Evolutionary conservation across 257 asterid species (phyloP).

Genomic region (Echium plantagineum): DNA sequence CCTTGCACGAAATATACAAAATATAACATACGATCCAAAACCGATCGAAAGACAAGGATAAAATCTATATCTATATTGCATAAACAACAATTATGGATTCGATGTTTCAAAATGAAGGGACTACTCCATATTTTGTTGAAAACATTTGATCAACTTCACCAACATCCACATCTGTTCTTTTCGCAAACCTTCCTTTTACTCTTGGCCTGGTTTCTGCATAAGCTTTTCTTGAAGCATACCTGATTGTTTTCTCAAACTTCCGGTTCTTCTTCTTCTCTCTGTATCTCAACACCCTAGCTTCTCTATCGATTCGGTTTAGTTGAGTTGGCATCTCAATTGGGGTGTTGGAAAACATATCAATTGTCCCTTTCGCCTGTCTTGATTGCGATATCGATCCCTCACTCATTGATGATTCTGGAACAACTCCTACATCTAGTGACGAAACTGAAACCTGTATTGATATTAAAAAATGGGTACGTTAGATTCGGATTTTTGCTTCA

Average conservation of each 20-base stretch:
- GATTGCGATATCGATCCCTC: conserved; percentile 36
- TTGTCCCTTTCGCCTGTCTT: conserved; percentile 48
- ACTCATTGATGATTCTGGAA: conserved; percentile 47
- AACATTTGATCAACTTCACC: conserved; percentile 54
- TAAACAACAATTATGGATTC: neutral
- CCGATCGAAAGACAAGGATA: neutral
- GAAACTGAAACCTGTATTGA: conserved; percentile 44
- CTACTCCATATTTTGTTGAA: conserved; percentile 49
- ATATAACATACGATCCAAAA: too few species aligned
- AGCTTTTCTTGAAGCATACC: conserved; percentile 85
- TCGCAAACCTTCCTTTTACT: conserved; percentile 75
- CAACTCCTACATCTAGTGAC: conserved; percentile 49
- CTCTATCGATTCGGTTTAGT: conserved; percentile 56
- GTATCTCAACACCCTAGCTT: conserved; percentile 69
- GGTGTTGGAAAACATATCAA: conserved; percentile 42
- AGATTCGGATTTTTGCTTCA: neutral
- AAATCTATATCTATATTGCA: neutral
- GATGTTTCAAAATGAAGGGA: conserved; percentile 32
- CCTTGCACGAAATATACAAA: neutral
- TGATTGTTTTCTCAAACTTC: conserved; percentile 67
- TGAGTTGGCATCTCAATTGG: conserved; percentile 35
- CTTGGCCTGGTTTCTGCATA: conserved; percentile 85
- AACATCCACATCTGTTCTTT: conserved; percentile 33
- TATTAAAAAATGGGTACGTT: neutral
- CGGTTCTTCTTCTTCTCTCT: conserved; percentile 79